A percentile compares a stretch with the other conserved stretches of the same genome.
Evolutionary conservation across 768 basidiomycete genomes (phyloP).

Genomic region (Mycena chlorophos): DNA sequence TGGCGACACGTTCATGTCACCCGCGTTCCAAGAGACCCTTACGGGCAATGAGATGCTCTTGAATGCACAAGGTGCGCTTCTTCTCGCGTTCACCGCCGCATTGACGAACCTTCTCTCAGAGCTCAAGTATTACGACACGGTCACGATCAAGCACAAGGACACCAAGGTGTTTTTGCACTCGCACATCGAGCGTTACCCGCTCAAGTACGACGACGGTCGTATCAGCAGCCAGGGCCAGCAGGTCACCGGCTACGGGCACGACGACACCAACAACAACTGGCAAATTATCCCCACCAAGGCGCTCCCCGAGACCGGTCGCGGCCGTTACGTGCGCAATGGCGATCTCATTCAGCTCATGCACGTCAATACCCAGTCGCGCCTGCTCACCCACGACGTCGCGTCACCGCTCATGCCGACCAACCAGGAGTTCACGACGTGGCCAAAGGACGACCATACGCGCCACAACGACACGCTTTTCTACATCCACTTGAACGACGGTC

Average conservation of each 20-base stretch:
- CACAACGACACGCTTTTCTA: slow-evolving; percentile 91
- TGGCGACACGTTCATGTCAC: slow-evolving; percentile 97
- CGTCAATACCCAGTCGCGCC: slow-evolving; percentile 74
- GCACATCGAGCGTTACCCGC: slow-evolving; percentile 85
- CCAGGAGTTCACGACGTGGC: slow-evolving; percentile 95
- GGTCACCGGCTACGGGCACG: slow-evolving; percentile 92
- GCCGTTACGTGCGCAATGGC: slow-evolving; percentile 86
- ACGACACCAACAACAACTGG: slow-evolving; percentile 95
- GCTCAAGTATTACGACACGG: slow-evolving; percentile 87
- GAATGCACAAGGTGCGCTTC: slow-evolving; percentile 78
- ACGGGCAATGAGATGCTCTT: slow-evolving; percentile 88
- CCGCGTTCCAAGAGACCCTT: slow-evolving; percentile 95
- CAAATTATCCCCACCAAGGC: slow-evolving; percentile 93
- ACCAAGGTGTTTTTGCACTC: slow-evolving; percentile 94
- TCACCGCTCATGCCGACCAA: slow-evolving; percentile 97
- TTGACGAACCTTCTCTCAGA: slow-evolving; percentile 47
- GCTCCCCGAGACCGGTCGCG: slow-evolving; percentile 90
- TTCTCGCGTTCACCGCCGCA: neutral
- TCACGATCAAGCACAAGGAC: slow-evolving; percentile 88
- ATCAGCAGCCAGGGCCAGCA: slow-evolving; percentile 96
- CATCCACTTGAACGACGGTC: slow-evolving; percentile 68
- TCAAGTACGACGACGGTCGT: slow-evolving; percentile 93
- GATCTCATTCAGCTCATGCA: slow-evolving; percentile 90
- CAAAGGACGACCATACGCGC: slow-evolving; percentile 72
- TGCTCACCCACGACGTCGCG: slow-evolving; percentile 96